Evolutionary conservation across 2,329 filamentous ascomycete genomes (phyloP).

Genomic region (Dactylonectria estremocensis): DNA sequence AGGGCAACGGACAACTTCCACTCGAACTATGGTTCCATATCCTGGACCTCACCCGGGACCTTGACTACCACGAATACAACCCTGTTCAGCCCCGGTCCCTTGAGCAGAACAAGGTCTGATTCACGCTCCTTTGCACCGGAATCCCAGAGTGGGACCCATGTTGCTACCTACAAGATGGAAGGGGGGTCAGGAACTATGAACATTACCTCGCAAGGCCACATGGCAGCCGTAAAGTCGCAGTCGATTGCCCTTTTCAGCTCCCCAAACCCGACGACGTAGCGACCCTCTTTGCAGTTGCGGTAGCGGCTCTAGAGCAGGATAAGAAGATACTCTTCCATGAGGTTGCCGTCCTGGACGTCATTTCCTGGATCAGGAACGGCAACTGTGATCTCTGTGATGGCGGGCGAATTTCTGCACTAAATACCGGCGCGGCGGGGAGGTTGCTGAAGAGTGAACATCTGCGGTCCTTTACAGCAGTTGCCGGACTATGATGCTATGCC

Average conservation of each 20-base stretch:
- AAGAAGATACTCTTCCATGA: conserved; percentile 14
- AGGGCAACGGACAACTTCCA: conserved; percentile 8
- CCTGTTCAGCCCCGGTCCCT: conserved; percentile 20
- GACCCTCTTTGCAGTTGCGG: background rate
- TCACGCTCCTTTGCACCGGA: conserved; percentile 6
- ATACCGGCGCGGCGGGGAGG: background rate
- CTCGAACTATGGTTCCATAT: conserved; percentile 17
- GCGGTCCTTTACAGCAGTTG: background rate
- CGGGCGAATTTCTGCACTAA: conserved; percentile 2
- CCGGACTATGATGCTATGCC: background rate
- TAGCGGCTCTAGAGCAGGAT: background rate
- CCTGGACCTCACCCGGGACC: conserved; percentile 5
- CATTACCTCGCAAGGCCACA: conserved; percentile 12
- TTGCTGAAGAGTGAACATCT: conserved; percentile 1
- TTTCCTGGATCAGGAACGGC: conserved; percentile 1
- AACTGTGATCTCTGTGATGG: background rate
- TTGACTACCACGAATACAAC: background rate
- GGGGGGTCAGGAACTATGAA: background rate
- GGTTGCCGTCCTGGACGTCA: conserved; percentile 20
- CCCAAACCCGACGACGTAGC: background rate
- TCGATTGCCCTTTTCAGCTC: conserved; percentile 1
- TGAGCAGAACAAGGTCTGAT: conserved; percentile 10
- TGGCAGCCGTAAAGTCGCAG: background rate
- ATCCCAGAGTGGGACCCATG: background rate
- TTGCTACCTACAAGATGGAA: background rate